These are phyloP conservation scores for Physocladia obscura DNA, from an alignment of 192 early-diverging fungal genomes.

Conservation along the genomic window DNA sequence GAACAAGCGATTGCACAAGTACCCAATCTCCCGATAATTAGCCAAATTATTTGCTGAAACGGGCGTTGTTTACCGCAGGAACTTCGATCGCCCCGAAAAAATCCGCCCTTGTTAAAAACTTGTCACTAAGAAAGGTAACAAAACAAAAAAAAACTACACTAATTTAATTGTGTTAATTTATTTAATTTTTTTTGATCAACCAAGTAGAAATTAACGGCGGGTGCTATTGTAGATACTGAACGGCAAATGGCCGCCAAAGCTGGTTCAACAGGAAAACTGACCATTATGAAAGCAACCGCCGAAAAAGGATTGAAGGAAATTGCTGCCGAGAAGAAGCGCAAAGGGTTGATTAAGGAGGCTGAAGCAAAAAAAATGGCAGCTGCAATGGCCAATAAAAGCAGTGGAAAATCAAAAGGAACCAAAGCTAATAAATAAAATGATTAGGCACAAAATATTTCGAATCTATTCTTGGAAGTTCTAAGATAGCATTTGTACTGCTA, in stretches of 20 bases:
- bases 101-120: slow-evolving; percentile 12
- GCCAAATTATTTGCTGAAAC: too few relatives aligned
- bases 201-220: slow-evolving; percentile 45
- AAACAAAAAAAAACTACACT: background rate
- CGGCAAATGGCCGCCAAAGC: slow-evolving; percentile 69
- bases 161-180: background rate
- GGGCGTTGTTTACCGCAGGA: too few relatives aligned
- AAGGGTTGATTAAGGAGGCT: slow-evolving; percentile 22
- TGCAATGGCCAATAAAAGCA: too few relatives aligned
- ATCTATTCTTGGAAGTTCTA: too few relatives aligned
- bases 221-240: slow-evolving; percentile 47
- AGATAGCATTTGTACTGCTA: too few relatives aligned
- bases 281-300: slow-evolving; percentile 72
- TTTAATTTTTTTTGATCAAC: background rate
- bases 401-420: too few relatives aligned
- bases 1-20: background rate
- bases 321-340: slow-evolving; percentile 47
- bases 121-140: slow-evolving; percentile 12
- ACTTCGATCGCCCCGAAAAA: slow-evolving; percentile 30
- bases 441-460: too few relatives aligned
- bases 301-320: slow-evolving; percentile 53
- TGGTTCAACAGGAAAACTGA: slow-evolving; percentile 72
- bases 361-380: slow-evolving; percentile 26
- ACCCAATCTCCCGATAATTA: too few relatives aligned
- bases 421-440: too few relatives aligned